Evolutionary conservation across 768 basidiomycete genomes (phyloP).

Genomic region (Mycena leptocephala): DNA sequence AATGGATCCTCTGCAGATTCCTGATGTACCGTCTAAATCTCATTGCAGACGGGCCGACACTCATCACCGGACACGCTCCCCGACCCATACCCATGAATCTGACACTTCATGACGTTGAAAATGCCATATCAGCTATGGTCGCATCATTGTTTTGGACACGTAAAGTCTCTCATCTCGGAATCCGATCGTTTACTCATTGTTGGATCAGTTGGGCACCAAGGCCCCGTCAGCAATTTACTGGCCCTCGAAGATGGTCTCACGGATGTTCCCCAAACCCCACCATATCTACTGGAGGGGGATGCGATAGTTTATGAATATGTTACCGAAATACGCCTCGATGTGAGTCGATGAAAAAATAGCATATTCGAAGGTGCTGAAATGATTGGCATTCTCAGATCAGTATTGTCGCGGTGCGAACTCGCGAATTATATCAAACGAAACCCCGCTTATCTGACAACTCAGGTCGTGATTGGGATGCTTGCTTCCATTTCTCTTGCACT

Average conservation of each 20-base stretch:
- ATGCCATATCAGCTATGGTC: no score
- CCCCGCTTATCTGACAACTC: neutral
- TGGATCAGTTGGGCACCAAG: neutral
- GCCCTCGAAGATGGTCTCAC: neutral
- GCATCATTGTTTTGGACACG: no score
- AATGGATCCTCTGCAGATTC: no score
- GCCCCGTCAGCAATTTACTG: neutral
- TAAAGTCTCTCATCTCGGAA: no score
- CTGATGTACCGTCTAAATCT: no score
- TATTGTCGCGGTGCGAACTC: neutral
- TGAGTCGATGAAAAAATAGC: neutral
- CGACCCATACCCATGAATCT: no score
- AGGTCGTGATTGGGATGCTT: neutral
- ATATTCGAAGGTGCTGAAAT: neutral
- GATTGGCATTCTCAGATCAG: neutral
- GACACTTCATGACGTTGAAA: no score
- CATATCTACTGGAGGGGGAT: neutral
- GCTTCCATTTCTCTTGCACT: neutral
- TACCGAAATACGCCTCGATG: neutral
- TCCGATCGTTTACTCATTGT: no score
- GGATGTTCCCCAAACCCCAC: neutral
- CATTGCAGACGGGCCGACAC: no score
- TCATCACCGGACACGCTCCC: no score
- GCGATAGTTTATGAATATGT: neutral
- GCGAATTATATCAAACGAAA: neutral